Conservation (phyloP, 2,329 filamentous ascomycete genomes). For the Arachnomyces sp. region DNA sequence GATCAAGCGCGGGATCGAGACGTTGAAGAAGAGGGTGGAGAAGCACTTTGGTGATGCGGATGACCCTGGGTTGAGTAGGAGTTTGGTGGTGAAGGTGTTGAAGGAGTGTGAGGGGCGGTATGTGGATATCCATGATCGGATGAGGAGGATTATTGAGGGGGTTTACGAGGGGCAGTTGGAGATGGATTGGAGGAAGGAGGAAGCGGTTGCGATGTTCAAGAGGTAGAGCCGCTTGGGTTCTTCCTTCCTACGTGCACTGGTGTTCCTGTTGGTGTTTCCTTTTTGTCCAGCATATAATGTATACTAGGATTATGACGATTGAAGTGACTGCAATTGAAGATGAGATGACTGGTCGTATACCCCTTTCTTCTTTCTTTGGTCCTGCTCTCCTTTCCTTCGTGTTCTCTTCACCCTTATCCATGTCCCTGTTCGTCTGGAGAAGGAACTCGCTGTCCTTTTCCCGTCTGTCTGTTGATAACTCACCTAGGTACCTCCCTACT, state of each 20-base stretch:
- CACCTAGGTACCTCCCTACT: no score
- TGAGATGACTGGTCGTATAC: no score
- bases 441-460: no score
- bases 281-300: no score
- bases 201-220: constrained; percentile 35
- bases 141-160: constrained; percentile 34
- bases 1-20: constrained; percentile 80
- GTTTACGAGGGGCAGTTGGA: constrained; percentile 41
- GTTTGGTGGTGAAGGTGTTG: constrained; percentile 51
- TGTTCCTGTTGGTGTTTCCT: background rate
- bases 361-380: no score
- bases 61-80: constrained; percentile 56
- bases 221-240: constrained; percentile 18
- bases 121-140: constrained; percentile 45
- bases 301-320: no score
- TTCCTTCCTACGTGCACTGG: background rate
- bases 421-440: no score
- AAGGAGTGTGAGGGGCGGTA: constrained; percentile 53
- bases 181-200: constrained; percentile 41
- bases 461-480: no score
- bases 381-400: no score
- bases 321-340: no score
- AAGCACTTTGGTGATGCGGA: constrained; percentile 94
- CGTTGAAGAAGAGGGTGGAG: constrained; percentile 82
- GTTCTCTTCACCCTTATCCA: no score